Conservation (phyloP, 805 yeast species). For the Nakazawaea wickerhamii region DNA sequence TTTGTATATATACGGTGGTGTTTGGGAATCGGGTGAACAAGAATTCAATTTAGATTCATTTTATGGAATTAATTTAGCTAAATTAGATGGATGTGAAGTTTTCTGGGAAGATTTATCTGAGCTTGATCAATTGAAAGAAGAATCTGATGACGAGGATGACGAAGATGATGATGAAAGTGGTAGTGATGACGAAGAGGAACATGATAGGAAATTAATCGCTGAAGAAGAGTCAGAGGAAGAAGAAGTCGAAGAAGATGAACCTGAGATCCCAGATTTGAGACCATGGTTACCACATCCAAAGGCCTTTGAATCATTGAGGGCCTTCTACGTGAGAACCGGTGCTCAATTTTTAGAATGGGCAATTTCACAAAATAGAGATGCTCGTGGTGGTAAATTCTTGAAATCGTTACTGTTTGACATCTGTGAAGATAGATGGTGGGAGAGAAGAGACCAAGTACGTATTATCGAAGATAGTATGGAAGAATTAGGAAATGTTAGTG, state of each 20-base stretch:
- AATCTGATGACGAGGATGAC: slow-evolving; percentile 61
- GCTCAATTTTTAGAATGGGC: slow-evolving; percentile 91
- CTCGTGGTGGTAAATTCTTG: slow-evolving; percentile 88
- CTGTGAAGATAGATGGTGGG: slow-evolving; percentile 98
- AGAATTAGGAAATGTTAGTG: slow-evolving; percentile 88
- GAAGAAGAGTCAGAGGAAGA: slow-evolving; percentile 59
- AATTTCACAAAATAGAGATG: slow-evolving; percentile 75
- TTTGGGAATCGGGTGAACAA: slow-evolving; percentile 82
- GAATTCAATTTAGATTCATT: slow-evolving; percentile 82
- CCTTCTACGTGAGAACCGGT: slow-evolving; percentile 82
- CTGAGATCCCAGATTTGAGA: slow-evolving; percentile 80
- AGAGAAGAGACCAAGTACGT: slow-evolving; percentile 89
- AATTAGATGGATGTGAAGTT: slow-evolving; percentile 80
- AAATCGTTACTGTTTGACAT: slow-evolving; percentile 86
- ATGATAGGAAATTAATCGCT: slow-evolving; percentile 35
- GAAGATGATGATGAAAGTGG: slow-evolving; percentile 68
- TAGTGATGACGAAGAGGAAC: slow-evolving; percentile 53
- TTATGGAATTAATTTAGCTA: slow-evolving; percentile 80
- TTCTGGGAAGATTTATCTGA: slow-evolving; percentile 84
- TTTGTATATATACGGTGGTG: slow-evolving; percentile 83
- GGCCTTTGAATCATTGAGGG: slow-evolving; percentile 79
- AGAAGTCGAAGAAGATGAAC: slow-evolving; percentile 55
- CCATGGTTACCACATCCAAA: slow-evolving; percentile 98
- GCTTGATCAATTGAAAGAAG: slow-evolving; percentile 44
- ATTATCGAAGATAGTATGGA: slow-evolving; percentile 84